Conservation (phyloP, 371 early-diverging fungal species). For the Zychaea mexicana region DNA sequence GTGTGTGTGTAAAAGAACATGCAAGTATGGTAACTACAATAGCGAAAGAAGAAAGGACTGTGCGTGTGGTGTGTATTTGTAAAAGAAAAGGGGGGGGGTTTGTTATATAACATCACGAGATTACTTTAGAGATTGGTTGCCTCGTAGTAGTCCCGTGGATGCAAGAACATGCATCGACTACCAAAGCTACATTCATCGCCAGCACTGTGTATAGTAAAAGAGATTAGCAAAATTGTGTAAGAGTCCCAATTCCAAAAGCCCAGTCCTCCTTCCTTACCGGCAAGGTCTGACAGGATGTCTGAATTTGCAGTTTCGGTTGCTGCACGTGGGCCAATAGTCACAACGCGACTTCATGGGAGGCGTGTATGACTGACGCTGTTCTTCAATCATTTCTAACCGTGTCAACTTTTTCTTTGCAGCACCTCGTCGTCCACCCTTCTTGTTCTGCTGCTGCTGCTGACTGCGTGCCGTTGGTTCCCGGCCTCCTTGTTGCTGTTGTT, state of each 20-base stretch:
- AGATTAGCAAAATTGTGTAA: no score
- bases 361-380: slow-evolving; percentile 36
- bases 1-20: slow-evolving; percentile 1
- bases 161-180: slow-evolving; percentile 55
- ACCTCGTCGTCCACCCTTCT: neutral
- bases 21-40: slow-evolving; percentile 5
- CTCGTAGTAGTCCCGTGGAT: slow-evolving; percentile 43
- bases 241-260: no score
- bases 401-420: slow-evolving; percentile 29
- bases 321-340: slow-evolving; percentile 60
- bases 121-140: no score
- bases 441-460: neutral
- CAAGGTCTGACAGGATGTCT: slow-evolving; percentile 51
- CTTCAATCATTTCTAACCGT: slow-evolving; percentile 38
- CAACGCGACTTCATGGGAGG: slow-evolving; percentile 52
- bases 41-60: neutral
- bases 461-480: neutral
- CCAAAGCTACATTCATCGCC: slow-evolving; percentile 50
- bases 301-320: slow-evolving; percentile 64
- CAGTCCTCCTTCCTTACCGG: slow-evolving; percentile 55
- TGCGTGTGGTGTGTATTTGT: neutral
- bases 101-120: no score
- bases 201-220: slow-evolving; percentile 26
- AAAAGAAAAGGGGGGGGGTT: neutral
- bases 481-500: neutral